These are phyloP conservation scores for Suillus variegatus DNA, from an alignment of 768 basidiomycete species.

Conservation along the genomic window DNA sequence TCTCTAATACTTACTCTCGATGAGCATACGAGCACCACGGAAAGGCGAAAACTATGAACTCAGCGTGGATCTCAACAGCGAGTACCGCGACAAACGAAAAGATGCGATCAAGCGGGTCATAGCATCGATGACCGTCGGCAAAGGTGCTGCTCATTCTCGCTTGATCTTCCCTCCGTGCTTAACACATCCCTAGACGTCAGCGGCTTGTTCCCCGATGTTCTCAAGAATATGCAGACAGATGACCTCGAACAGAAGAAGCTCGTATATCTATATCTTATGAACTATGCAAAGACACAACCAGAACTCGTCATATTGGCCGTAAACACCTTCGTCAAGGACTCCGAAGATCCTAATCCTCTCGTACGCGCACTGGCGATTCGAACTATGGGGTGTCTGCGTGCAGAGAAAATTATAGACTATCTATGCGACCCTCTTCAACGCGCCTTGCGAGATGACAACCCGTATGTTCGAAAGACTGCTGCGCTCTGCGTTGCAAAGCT, in stretches of 20 bases:
- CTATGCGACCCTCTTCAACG: conserved; percentile 94
- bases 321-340: conserved; percentile 98
- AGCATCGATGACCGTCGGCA: conserved; percentile 98
- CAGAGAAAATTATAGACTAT: conserved; percentile 99
- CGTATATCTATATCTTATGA: conserved; percentile 99
- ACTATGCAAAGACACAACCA: conserved; percentile 98
- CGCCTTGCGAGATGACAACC: conserved; percentile 92
- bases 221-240: conserved; percentile 99
- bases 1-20: conserved; percentile 13
- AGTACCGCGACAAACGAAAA: conserved; percentile 93
- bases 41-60: conserved; percentile 98
- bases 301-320: conserved; percentile 99
- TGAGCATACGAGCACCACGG: conserved; percentile 56
- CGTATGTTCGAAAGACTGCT: conserved; percentile 98
- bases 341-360: conserved; percentile 95
- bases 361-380: conserved; percentile 95
- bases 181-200: conserved; percentile 63
- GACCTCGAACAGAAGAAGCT: conserved; percentile 99
- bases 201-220: conserved; percentile 95
- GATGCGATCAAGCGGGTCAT: conserved; percentile 98
- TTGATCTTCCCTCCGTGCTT: conserved; percentile 9
- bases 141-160: conserved; percentile 56
- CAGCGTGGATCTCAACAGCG: conserved; percentile 94
- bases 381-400: conserved; percentile 96
- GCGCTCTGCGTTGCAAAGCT: conserved; percentile 96